Percentiles rank a stretch among this genome's conserved stretches.
phyloP scores from a whole-genome alignment of 345 rosid genomes.

The Eucalyptus pumila region DNA sequence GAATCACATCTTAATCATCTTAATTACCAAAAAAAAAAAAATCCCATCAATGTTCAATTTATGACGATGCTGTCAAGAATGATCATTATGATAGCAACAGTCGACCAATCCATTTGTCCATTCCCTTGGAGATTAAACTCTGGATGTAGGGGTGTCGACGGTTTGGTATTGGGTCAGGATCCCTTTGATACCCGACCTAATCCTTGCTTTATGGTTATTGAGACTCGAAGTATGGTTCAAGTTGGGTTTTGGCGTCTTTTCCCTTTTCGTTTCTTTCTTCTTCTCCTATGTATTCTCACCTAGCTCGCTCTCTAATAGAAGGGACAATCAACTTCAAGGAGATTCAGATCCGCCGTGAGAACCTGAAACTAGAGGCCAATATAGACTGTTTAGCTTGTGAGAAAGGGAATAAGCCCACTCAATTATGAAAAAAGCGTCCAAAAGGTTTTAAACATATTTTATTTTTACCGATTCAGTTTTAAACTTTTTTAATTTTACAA shows the following conservation, averaged over 20 bases:
- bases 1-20: not conserved
- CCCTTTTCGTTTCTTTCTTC: not conserved
- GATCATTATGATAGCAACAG: not conserved
- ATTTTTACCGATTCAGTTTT: too few species aligned
- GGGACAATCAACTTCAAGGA: too few species aligned
- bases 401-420: too few species aligned
- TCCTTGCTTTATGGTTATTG: not conserved
- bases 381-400: too few species aligned
- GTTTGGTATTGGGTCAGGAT: not conserved
- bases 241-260: not conserved
- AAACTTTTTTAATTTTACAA: too few species aligned
- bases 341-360: accelerated
- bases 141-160: not conserved
- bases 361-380: too few species aligned
- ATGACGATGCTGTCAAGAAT: not conserved
- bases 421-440: too few species aligned
- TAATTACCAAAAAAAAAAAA: too few species aligned
- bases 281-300: not conserved
- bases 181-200: too few species aligned
- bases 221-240: not conserved
- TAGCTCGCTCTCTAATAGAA: too few species aligned
- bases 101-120: not conserved
- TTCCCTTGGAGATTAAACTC: not conserved
- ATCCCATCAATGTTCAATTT: not conserved
- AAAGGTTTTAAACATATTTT: too few species aligned